These are phyloP conservation scores for Aspergillus sp. DNA, from an alignment of 2,329 filamentous ascomycete genomes.

Conservation along the genomic window DNA sequence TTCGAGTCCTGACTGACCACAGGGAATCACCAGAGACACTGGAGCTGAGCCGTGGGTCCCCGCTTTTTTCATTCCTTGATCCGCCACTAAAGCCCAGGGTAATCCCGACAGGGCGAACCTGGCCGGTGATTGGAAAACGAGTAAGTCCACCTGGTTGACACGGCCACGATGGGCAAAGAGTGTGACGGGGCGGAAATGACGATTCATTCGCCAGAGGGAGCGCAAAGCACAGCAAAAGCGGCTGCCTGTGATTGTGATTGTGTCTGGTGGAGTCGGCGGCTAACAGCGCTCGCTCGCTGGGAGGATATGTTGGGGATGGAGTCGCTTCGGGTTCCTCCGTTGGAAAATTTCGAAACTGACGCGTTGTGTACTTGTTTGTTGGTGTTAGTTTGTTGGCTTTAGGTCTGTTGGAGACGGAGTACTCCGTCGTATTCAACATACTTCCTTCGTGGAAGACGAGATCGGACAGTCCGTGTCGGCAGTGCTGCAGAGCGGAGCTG, in stretches of 20 bases:
- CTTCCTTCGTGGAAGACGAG: neutral
- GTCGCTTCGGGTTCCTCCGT: too few species aligned
- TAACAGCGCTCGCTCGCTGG: conserved; percentile 2
- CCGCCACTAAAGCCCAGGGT: conserved; percentile 15
- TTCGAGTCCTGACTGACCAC: neutral
- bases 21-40: neutral
- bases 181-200: conserved; percentile 1
- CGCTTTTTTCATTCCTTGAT: conserved; percentile 6
- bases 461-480: neutral
- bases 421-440: neutral
- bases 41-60: conserved; percentile 20
- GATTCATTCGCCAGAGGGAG: conserved; percentile 10
- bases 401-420: neutral
- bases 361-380: too few species aligned
- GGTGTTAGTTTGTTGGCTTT: too few species aligned
- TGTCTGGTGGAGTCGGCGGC: conserved; percentile 15
- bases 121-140: conserved; percentile 12
- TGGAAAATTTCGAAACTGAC: too few species aligned
- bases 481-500: neutral
- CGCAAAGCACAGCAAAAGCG: conserved; percentile 4
- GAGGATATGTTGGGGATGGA: neutral
- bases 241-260: conserved; percentile 10
- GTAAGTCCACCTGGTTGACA: conserved; percentile 11
- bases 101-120: conserved; percentile 7
- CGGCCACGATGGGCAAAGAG: conserved; percentile 2